phyloP scores from a whole-genome alignment of 129 eudicot genomes.

The Deinandra increscens region DNA sequence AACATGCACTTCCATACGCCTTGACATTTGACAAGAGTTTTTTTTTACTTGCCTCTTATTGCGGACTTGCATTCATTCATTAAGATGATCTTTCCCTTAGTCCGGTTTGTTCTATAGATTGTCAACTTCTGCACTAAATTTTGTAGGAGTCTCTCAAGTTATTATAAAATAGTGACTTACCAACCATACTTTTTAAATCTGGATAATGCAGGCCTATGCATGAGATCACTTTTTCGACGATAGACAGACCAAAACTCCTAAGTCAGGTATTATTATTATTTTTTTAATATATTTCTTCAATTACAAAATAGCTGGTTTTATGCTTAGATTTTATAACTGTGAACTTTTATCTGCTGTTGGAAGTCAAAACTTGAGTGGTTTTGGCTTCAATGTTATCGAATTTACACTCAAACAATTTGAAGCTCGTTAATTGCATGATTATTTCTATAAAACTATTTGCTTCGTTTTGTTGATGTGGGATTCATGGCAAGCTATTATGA shows the following conservation, averaged over 20 bases:
- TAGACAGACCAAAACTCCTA: constrained; percentile 69
- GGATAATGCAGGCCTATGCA: constrained; percentile 69
- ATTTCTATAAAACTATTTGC: neutral
- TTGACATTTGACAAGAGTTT: neutral
- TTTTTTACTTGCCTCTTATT: neutral
- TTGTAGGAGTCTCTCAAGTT: constrained; percentile 17
- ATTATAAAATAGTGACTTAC: constrained; percentile 10
- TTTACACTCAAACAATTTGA: neutral
- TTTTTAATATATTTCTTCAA: neutral
- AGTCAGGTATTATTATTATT: constrained; percentile 61
- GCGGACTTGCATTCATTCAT: neutral
- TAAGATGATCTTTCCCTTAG: neutral
- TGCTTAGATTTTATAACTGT: neutral
- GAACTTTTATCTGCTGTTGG: constrained; percentile 6
- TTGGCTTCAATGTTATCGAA: neutral
- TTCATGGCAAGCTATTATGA: neutral
- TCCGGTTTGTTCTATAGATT: neutral
- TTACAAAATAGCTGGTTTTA: neutral
- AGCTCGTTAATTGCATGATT: neutral
- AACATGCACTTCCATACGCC: neutral
- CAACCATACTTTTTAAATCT: constrained; percentile 8
- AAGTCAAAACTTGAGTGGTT: constrained; percentile 1
- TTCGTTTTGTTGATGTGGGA: constrained; percentile 12
- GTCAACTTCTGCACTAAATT: constrained; percentile 12
- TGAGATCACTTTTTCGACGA: constrained; percentile 82